phyloP scores from a whole-genome alignment of 495 filamentous ascomycete species.

The Glarea lozoyensis region DNA sequence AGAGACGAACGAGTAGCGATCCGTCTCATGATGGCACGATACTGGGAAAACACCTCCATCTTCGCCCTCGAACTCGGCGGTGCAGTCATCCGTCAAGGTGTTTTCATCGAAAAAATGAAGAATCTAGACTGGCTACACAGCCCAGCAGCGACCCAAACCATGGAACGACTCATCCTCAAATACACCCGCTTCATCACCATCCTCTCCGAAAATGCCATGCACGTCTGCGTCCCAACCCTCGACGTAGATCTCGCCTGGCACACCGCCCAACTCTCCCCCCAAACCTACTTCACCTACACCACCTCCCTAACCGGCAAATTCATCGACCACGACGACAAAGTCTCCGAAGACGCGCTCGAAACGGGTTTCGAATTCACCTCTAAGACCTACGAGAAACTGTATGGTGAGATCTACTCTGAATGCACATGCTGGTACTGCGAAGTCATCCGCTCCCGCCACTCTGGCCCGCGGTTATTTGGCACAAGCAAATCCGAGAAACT shows the following conservation, averaged over 20 bases:
- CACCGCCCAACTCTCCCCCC: constrained; percentile 56
- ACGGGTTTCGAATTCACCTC: constrained; percentile 66
- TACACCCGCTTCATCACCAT: constrained; percentile 63
- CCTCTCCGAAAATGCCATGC: constrained; percentile 43
- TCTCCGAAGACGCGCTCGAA: constrained; percentile 53
- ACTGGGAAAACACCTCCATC: constrained; percentile 65
- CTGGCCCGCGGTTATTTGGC: constrained; percentile 30
- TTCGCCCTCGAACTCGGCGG: constrained; percentile 70
- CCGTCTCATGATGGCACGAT: constrained; percentile 68
- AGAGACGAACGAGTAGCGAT: constrained; percentile 39
- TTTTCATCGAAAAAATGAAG: constrained; percentile 78
- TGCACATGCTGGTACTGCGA: constrained; percentile 94
- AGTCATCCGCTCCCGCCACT: constrained; percentile 55
- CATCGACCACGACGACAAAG: constrained; percentile 83
- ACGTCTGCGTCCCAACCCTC: constrained; percentile 68
- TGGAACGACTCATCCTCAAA: constrained; percentile 56
- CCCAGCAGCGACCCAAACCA: constrained; percentile 52
- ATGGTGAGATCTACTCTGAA: constrained; percentile 61
- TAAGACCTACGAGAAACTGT: constrained; percentile 55
- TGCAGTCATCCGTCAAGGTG: constrained; percentile 72
- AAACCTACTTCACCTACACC: constrained; percentile 53
- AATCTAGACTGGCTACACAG: constrained; percentile 70
- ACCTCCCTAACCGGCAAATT: constrained; percentile 35
- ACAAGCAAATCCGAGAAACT: constrained; percentile 40
- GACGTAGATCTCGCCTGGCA: constrained; percentile 88